These are phyloP conservation scores for Gynostemma pentaphyllum DNA, from an alignment of 306 rosid genomes.

Conservation along the genomic window DNA sequence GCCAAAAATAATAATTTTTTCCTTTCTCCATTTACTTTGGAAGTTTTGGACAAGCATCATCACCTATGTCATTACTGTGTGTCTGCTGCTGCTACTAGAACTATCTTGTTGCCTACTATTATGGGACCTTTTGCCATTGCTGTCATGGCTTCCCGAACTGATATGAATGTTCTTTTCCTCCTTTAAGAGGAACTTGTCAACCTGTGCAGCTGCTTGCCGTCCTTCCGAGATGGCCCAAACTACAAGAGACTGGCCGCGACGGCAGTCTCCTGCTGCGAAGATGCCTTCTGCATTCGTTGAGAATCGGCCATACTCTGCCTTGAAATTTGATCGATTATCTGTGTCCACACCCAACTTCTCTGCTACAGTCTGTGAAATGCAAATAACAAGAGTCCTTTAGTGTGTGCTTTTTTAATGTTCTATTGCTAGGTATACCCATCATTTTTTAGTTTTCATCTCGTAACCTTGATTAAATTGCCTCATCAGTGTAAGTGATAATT, in stretches of 20 bases:
- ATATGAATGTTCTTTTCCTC: slow-evolving; percentile 21
- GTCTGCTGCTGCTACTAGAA: slow-evolving; percentile 33
- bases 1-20: not conserved
- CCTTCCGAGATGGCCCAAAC: slow-evolving; percentile 98
- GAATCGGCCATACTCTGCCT: slow-evolving; percentile 84
- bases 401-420: not conserved
- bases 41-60: not conserved
- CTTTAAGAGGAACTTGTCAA: slow-evolving; percentile 41
- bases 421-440: not conserved
- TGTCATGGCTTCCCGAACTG: slow-evolving; percentile 23
- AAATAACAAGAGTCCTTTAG: not conserved
- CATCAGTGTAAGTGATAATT: not conserved
- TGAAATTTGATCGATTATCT: slow-evolving; percentile 74
- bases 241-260: slow-evolving; percentile 86
- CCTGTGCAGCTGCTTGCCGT: slow-evolving; percentile 72
- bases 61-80: slow-evolving; percentile 51
- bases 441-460: not conserved
- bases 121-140: not conserved
- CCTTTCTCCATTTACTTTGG: not conserved
- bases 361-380: slow-evolving; percentile 42
- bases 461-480: not conserved
- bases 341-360: slow-evolving; percentile 67
- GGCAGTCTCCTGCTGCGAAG: slow-evolving; percentile 89
- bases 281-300: slow-evolving; percentile 65
- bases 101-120: slow-evolving; percentile 37